Percentiles rank a stretch among this genome's conserved stretches.
These are phyloP conservation scores for Trichosporon sp. DNA, from an alignment of 1,284 basidiomycete genomes.

Conservation along the genomic window DNA sequence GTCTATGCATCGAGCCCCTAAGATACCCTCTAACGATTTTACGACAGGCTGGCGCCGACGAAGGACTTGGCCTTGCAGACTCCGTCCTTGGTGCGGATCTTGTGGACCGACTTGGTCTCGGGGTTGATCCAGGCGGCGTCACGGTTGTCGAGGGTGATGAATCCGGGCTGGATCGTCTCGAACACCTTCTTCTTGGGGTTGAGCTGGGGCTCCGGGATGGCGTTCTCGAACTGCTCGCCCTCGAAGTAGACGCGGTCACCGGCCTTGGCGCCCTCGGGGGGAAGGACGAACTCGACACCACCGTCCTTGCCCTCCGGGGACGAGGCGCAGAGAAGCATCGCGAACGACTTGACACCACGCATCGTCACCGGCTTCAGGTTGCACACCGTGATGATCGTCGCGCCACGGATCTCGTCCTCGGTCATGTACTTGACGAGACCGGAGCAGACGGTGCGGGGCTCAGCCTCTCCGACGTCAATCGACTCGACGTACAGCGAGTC, in stretches of 20 bases:
- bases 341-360: slow-evolving; percentile 93
- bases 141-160: slow-evolving; percentile 78
- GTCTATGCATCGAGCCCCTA: slow-evolving; percentile 17
- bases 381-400: slow-evolving; percentile 80
- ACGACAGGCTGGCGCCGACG: slow-evolving; percentile 84
- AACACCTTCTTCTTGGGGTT: slow-evolving; percentile 99
- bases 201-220: slow-evolving; percentile 73
- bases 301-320: slow-evolving; percentile 73
- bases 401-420: slow-evolving; percentile 86
- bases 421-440: slow-evolving; percentile 93
- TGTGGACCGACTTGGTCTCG: slow-evolving; percentile 74
- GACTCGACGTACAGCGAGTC: slow-evolving; percentile 89
- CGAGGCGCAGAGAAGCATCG: slow-evolving; percentile 91
- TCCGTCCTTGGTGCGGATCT: slow-evolving; percentile 81
- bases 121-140: slow-evolving; percentile 93
- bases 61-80: slow-evolving; percentile 78
- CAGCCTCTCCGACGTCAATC: slow-evolving; percentile 89
- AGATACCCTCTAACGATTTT: slow-evolving; percentile 35
- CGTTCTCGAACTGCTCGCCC: slow-evolving; percentile 74
- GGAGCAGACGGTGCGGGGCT: slow-evolving; percentile 89
- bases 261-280: slow-evolving; percentile 80
- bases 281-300: slow-evolving; percentile 87
- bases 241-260: slow-evolving; percentile 94
- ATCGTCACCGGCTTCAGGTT: slow-evolving; percentile 94
- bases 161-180: slow-evolving; percentile 86